These are phyloP conservation scores for Adiantum capillusveneris DNA, from an alignment of 75 land plant genomes.

Conservation along the genomic window DNA sequence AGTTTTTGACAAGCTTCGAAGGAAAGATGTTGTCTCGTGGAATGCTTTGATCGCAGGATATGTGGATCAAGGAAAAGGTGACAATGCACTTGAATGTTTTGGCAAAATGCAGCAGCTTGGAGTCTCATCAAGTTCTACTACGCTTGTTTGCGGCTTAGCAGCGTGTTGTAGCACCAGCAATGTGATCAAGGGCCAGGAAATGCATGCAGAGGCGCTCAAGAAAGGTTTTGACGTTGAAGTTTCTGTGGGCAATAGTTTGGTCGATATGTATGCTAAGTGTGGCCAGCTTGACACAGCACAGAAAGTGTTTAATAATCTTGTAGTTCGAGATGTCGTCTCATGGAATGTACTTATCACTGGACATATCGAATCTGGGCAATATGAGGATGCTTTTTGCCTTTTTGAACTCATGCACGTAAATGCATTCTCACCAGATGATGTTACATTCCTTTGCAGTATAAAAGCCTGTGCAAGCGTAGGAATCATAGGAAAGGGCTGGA, in stretches of 20 bases:
- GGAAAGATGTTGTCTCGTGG: conserved; percentile 55
- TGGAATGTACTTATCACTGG: conserved; percentile 17
- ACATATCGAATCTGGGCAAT: conserved; percentile 26
- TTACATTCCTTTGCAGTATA: conserved; percentile 49
- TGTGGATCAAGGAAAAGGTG: conserved; percentile 41
- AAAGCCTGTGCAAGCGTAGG: conserved; percentile 54
- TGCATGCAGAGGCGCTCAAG: neutral
- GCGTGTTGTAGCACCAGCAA: conserved; percentile 4
- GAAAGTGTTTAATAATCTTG: conserved; percentile 6
- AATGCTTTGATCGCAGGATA: conserved; percentile 67
- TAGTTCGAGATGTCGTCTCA: conserved; percentile 7
- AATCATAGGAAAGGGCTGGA: conserved; percentile 37
- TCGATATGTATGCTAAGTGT: conserved; percentile 12
- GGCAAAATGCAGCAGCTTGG: conserved; percentile 11
- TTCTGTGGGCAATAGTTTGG: conserved; percentile 10
- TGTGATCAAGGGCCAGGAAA: conserved; percentile 6
- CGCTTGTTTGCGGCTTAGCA: conserved; percentile 5
- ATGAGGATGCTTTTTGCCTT: conserved; percentile 32
- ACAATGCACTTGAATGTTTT: conserved; percentile 26
- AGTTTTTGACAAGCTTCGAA: conserved; percentile 42
- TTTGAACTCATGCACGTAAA: conserved; percentile 43
- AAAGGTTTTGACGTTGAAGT: conserved; percentile 6
- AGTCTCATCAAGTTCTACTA: conserved; percentile 6
- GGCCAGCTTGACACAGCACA: conserved; percentile 9
- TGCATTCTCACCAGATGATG: conserved; percentile 37